Base-by-base conservation (phyloP, 768 basidiomycete species). In the Boletus rufocinnamomeus region DNA sequence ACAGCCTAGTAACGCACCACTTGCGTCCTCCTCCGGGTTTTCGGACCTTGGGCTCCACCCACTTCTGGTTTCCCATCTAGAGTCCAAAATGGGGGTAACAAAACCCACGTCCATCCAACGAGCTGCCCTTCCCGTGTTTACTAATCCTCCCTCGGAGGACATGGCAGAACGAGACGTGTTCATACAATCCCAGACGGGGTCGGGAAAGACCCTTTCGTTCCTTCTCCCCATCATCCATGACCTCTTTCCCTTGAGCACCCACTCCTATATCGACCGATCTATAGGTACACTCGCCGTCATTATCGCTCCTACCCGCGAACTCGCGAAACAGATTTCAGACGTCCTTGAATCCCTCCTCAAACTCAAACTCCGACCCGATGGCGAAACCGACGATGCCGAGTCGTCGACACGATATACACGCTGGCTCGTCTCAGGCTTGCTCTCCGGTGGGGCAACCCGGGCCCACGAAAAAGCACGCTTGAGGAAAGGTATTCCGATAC, bases 171-270 rank as follows among this genome's bases (percentile, higher is more conserved):
- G 89, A 58, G 94, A 96, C 73, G 84, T 91, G 16, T 95, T 97
- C 73, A 91, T 98, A 56, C 95, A 97, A 73, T 92, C 94, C 14
- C 95, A 98, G 71, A 98, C 96, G 10, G 96, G 96, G 55, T 98
- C 95, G 0, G 96, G 96, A 69, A 98, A 98, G 76, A 98, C 95
- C 0, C 77, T 98, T 25, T 84, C 95, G 4, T 98, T 91, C 77
- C 83, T 98, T 25, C 84, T 98, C 13, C 96, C 96, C 28, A 93
- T 98, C 72, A 83, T 98, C 45, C 93, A 98, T 61, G 94, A 96
- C 72, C 88, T 98, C 53, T 82, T 98, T 37, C 93, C 94, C 1
- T 80, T 98, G 50, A 90, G 92, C 56, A 84, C 87, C 14, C 81
- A 87, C n/a, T 95, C 93, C 5, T 96, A 91, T 68, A 96, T 98